Base-by-base conservation (phyloP, 2,329 filamentous ascomycete species). In the Scopulariopsis brevicaulis region DNA sequence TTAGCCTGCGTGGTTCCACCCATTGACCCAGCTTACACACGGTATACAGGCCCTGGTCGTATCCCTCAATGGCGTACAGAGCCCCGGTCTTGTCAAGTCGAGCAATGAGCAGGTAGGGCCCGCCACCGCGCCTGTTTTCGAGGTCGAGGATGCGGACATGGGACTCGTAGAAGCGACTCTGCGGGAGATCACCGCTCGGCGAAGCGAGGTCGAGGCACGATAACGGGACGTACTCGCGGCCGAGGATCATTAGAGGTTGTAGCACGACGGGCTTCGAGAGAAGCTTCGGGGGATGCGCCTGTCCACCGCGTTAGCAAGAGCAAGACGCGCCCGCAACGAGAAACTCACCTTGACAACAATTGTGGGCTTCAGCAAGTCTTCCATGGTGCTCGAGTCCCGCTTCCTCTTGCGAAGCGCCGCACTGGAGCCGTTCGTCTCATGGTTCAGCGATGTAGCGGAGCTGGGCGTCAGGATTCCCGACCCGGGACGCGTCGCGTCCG, bases 11-110 rank as follows among this genome's bases (percentile, higher is more conserved):
- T 56, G 86, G 66, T 60, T 84, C 79, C 24, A 88, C 77, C 85
- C 86, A 89, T 22, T 74, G 69, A 1, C 82, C 85, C 51, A 94
- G 73, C 64, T 81, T 84, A 68, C 85, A 91, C 28, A 90, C 67
- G 12, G 82, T 80, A 67, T 89, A 92, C 3, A 86, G 73, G 1
- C 79, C 78, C 53, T 73, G 69, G 18, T 76, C 73, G 40, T 88
- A 82, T 25, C 82, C 77, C 71, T 92, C 88, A n/a, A 89, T 71
- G 14, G 79, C 85, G 66, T 83, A 87, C 0, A 81, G 62, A 40
- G 73, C 74, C 58, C 75, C 74, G 60, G 76, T 78, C 28, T 76
- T 72, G 51, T 86, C 81, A 52, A 80, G 75, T 59, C 81, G 76
- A 32, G 83, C 84, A 59, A 90, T 74, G 11, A 90, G 75, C 18